Percentiles rank a stretch among this genome's conserved stretches.
These are phyloP conservation scores for Entamoeba nuttalli DNA, from an alignment of 208 protist genomes.

Conservation along the genomic window DNA sequence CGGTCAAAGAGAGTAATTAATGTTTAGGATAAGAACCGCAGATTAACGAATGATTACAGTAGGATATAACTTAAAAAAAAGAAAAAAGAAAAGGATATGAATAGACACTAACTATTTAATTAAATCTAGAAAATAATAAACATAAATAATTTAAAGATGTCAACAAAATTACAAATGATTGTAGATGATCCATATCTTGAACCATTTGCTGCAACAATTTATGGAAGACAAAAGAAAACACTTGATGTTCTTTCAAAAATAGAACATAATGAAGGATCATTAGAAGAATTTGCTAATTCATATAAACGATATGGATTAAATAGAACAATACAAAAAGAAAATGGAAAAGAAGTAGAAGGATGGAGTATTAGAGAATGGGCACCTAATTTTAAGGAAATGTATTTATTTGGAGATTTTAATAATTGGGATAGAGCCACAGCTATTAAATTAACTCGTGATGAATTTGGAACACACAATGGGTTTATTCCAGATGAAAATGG, in stretches of 20 bases:
- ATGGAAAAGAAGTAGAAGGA: background rate
- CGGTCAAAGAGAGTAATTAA: too few species aligned
- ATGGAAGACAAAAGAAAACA: background rate
- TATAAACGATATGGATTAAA: background rate
- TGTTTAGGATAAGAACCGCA: too few species aligned
- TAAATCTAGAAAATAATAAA: too few species aligned
- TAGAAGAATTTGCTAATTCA: background rate
- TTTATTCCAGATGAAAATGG: conserved; percentile 33
- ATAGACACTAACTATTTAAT: too few species aligned
- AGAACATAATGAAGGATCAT: background rate
- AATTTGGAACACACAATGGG: conserved; percentile 42
- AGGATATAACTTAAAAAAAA: too few species aligned
- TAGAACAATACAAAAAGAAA: background rate
- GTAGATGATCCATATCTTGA: background rate
- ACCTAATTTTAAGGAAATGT: conserved; percentile 24
- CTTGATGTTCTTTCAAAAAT: background rate
- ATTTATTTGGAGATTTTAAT: conserved; percentile 53
- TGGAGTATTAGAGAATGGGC: conserved; percentile 40
- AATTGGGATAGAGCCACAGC: conserved; percentile 38
- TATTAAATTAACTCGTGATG: conserved; percentile 25
- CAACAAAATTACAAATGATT: background rate
- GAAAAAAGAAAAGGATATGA: too few species aligned
- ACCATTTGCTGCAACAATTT: background rate
- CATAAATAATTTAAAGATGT: too few species aligned
- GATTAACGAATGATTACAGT: too few species aligned